Conservation (phyloP, 2,329 filamentous ascomycete species). For the Penicillium expansum region DNA sequence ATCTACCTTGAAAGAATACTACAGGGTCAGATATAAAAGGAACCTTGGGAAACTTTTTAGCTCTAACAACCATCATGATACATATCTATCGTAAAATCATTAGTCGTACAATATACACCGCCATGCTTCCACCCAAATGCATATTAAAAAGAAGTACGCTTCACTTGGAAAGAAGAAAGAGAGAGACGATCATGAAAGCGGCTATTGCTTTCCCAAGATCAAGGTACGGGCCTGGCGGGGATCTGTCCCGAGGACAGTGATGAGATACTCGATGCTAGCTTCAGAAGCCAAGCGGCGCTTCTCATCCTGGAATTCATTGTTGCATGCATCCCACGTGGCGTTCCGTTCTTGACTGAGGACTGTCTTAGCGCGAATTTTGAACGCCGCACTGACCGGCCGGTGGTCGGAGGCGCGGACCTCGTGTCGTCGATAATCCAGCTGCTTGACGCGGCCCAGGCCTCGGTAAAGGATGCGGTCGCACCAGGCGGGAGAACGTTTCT, state of each 20-base stretch:
- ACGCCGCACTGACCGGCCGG: slow-evolving; percentile 81
- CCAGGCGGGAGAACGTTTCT: slow-evolving; percentile 91
- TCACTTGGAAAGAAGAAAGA: slow-evolving; percentile 6
- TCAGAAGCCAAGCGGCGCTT: slow-evolving; percentile 65
- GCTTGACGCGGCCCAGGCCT: slow-evolving; percentile 75
- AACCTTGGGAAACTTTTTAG: neutral
- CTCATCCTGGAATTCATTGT: slow-evolving; percentile 70
- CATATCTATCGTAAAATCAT: slow-evolving; percentile 42
- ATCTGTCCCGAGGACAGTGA: slow-evolving; percentile 59
- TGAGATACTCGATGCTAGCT: slow-evolving; percentile 66
- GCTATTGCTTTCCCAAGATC: slow-evolving; percentile 30
- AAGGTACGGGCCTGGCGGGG: slow-evolving; percentile 53
- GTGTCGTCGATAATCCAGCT: slow-evolving; percentile 82
- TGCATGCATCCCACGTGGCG: slow-evolving; percentile 67
- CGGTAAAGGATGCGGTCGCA: slow-evolving; percentile 91
- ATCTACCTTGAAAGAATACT: too few relatives aligned
- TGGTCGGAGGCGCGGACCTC: slow-evolving; percentile 92
- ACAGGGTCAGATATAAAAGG: too few relatives aligned
- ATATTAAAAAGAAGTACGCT: slow-evolving; percentile 5
- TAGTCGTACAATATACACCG: slow-evolving; percentile 34
- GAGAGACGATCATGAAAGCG: neutral
- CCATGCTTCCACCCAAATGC: slow-evolving; percentile 9
- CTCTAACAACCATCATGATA: slow-evolving; percentile 28
- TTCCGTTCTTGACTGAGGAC: slow-evolving; percentile 67
- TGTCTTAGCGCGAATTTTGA: slow-evolving; percentile 80